Evolutionary conservation across 169 alveolate species (phyloP).

Genomic region (Eimeria acervulina): DNA sequence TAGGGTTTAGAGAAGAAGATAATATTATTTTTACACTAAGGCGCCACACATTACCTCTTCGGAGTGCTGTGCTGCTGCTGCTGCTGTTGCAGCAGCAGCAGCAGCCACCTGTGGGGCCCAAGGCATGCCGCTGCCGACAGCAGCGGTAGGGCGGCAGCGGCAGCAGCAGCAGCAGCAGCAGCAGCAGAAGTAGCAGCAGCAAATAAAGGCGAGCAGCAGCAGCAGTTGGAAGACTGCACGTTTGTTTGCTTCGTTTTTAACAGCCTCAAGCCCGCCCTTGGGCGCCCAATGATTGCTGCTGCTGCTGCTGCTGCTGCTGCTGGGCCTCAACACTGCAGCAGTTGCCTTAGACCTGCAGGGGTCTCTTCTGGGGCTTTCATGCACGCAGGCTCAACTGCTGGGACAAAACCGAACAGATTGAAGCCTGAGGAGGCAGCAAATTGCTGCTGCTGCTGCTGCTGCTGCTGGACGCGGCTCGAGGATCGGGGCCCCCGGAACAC

Average conservation of each 20-base stretch:
- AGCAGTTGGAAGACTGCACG: neutral
- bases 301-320: no score
- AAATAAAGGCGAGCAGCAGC: neutral
- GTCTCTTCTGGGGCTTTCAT: neutral
- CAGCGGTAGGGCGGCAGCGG: neutral
- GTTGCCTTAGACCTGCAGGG: neutral
- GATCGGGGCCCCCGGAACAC: no score
- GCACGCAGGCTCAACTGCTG: no score
- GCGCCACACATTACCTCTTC: no score
- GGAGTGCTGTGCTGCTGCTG: neutral
- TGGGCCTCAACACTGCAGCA: no score
- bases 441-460: no score
- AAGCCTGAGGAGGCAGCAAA: no score
- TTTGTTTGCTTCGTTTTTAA: no score
- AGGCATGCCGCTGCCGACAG: conserved; percentile 33
- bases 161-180: conserved; percentile 35
- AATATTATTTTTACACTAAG: neutral
- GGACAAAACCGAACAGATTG: no score
- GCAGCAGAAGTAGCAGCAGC: neutral
- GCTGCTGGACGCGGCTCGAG: no score
- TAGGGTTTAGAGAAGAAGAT: neutral
- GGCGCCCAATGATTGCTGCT: no score
- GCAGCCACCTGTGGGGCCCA: conserved; percentile 1
- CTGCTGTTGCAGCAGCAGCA: neutral
- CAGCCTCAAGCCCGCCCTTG: no score